Evolutionary conservation across 1,284 basidiomycete species (phyloP), one percentile per base, ranked within the genome.

Genomic region (Cutaneotrichosporon mucoides): DNA sequence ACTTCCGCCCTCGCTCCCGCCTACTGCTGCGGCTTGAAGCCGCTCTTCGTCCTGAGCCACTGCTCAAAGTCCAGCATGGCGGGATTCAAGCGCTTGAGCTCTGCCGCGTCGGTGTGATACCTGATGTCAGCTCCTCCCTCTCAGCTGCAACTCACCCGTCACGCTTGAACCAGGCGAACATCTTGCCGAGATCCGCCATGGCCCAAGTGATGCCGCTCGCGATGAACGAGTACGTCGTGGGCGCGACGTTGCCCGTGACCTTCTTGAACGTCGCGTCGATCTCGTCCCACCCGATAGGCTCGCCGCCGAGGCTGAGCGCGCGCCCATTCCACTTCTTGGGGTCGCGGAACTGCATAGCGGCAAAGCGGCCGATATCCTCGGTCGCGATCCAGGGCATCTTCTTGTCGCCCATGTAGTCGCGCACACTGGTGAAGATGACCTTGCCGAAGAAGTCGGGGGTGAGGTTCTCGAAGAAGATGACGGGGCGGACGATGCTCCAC

Each of bases 341-440:
- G 41, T 59, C 44, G 13, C 42, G 46, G 41, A 73, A 60, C 16
- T 67, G 65, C 13, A 53, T 34, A 0, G 68, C 67, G 1, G 55
- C 71, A 35, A 65, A 63, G 8, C 36, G 34, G 7, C 69, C 69
- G n/a, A 69, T 68, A 51, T 70, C 68, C 10, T 51, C 16, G 3
- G 49, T 40, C 6, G 61, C 59, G 15, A 71, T 57, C 61, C 68
- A 60, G 38, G 65, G 61, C 57, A 67, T 63, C 6, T 60, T 60
- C 47, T 68, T 60, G 53, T 55, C 34, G 11, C 57, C 56, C 44
- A 69, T 57, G 5, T 59, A 59, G 52, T 65, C 59, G 16, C 62
- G 57, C 12, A 67, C 50, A 10, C 34, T 16, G 7, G 58, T 60
- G 13, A 67, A 38, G 49, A 68, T 54, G 16, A 67, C 36, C 51